Conservation (phyloP, 2,329 filamentous ascomycete species). For the Fusarium nanum region DNA sequence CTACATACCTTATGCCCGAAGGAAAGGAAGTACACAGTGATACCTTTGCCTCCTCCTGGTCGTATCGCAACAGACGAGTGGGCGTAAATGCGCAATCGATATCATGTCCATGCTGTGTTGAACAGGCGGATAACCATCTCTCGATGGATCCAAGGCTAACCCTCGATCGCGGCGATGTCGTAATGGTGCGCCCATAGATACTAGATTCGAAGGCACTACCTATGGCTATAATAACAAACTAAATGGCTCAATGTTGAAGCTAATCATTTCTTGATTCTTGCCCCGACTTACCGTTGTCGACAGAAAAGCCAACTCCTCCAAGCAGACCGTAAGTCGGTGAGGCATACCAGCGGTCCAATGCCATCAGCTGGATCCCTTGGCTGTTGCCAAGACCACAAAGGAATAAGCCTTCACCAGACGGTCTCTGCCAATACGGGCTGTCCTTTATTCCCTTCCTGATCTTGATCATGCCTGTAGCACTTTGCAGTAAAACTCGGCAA, state of each 20-base stretch:
- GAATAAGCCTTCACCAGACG: not conserved
- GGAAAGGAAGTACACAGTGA: fast-evolving
- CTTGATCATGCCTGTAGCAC: not conserved
- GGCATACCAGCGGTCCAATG: no score
- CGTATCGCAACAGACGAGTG: not conserved
- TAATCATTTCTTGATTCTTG: fast-evolving
- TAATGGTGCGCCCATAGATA: fast-evolving
- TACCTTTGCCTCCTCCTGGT: fast-evolving
- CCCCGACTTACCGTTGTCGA: not conserved
- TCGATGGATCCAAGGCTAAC: not conserved
- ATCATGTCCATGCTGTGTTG: not conserved
- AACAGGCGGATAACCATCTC: not conserved
- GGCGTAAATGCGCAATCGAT: no score
- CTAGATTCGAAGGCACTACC: fast-evolving
- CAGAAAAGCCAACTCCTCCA: not conserved
- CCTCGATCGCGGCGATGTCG: fast-evolving
- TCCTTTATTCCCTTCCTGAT: not conserved
- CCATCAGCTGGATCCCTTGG: not conserved
- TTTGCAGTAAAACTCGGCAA: not conserved
- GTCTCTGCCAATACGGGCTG: no score
- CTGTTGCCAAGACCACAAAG: fast-evolving
- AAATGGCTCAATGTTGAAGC: no score
- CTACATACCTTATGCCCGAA: not conserved
- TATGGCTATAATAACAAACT: not conserved
- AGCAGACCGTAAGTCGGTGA: not conserved